Conservation (phyloP, 805 yeast species). For the Candida maesae region DNA sequence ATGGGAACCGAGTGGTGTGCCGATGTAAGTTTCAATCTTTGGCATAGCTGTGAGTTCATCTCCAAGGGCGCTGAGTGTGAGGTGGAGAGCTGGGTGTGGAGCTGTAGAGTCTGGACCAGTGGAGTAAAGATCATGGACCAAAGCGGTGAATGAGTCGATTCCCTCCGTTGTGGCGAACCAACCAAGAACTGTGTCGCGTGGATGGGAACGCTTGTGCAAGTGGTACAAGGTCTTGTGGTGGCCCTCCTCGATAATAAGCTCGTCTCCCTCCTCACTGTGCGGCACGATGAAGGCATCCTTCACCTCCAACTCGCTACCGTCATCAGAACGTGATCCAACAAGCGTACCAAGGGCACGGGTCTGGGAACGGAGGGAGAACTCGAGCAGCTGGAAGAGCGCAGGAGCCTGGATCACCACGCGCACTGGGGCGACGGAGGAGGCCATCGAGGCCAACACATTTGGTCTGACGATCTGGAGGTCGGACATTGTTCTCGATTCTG, state of each 20-base stretch:
- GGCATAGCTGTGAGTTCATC: constrained; percentile 46
- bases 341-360: constrained; percentile 77
- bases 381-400: constrained; percentile 73
- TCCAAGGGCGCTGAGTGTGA: constrained; percentile 56
- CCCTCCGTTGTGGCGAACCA: constrained; percentile 70
- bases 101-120: constrained; percentile 50
- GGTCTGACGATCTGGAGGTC: constrained; percentile 29
- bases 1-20: constrained; percentile 67
- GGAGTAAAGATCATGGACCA: constrained; percentile 79
- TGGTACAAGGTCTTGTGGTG: constrained; percentile 68
- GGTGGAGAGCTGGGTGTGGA: constrained; percentile 76
- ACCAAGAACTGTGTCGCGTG: constrained; percentile 74
- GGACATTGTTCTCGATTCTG: too few species aligned
- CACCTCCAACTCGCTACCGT: constrained; percentile 70
- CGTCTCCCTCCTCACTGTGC: constrained; percentile 69
- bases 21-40: constrained; percentile 62
- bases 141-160: constrained; percentile 68
- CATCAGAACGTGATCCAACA: constrained; percentile 78
- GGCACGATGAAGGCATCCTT: constrained; percentile 80
- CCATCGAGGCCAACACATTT: constrained; percentile 20
- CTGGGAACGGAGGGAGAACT: constrained; percentile 58
- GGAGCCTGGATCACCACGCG: constrained; percentile 59
- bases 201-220: constrained; percentile 72
- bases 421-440: constrained; percentile 39
- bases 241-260: constrained; percentile 72